These are phyloP conservation scores for Podaxis sp. DNA, from an alignment of 768 basidiomycete species.

Conservation along the genomic window DNA sequence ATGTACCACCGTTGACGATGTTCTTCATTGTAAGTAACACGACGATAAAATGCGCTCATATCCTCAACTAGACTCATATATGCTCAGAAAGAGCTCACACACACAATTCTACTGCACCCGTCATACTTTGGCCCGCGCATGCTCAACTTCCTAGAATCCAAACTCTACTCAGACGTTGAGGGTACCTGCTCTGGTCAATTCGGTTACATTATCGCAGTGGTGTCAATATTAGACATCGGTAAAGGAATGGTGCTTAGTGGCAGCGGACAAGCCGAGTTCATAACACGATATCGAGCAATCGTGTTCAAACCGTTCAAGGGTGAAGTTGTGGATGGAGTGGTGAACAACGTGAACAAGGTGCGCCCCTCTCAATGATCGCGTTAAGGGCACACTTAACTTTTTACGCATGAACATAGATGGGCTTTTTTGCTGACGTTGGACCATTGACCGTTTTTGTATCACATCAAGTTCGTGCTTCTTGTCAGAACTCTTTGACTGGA, in stretches of 20 bases:
- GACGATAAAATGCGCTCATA: neutral
- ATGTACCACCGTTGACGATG: slow-evolving; percentile 36
- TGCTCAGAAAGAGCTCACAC: slow-evolving; percentile 90
- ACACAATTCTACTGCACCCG: slow-evolving; percentile 95
- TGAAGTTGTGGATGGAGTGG: slow-evolving; percentile 95
- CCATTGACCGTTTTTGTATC: slow-evolving; percentile 94
- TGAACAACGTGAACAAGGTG: slow-evolving; percentile 95
- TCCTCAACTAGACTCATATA: slow-evolving; percentile 11
- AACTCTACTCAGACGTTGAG: slow-evolving; percentile 94
- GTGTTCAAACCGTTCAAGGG: slow-evolving; percentile 99
- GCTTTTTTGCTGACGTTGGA: slow-evolving; percentile 96
- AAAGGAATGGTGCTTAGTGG: slow-evolving; percentile 91
- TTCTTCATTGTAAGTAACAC: slow-evolving; percentile 66
- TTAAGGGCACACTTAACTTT: neutral
- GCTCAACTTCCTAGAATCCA: slow-evolving; percentile 88
- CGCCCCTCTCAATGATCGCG: slow-evolving; percentile 22
- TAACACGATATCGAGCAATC: slow-evolving; percentile 91
- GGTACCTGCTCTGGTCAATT: slow-evolving; percentile 96
- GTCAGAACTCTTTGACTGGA: neutral
- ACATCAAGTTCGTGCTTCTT: slow-evolving; percentile 67
- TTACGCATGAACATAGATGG: slow-evolving; percentile 64
- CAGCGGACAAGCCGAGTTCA: slow-evolving; percentile 94
- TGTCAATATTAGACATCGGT: slow-evolving; percentile 87
- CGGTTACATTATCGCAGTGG: slow-evolving; percentile 92
- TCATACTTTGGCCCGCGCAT: slow-evolving; percentile 98